Evolutionary conservation across 1,284 basidiomycete species (phyloP).

Genomic region (Phellinidium pouzarii): DNA sequence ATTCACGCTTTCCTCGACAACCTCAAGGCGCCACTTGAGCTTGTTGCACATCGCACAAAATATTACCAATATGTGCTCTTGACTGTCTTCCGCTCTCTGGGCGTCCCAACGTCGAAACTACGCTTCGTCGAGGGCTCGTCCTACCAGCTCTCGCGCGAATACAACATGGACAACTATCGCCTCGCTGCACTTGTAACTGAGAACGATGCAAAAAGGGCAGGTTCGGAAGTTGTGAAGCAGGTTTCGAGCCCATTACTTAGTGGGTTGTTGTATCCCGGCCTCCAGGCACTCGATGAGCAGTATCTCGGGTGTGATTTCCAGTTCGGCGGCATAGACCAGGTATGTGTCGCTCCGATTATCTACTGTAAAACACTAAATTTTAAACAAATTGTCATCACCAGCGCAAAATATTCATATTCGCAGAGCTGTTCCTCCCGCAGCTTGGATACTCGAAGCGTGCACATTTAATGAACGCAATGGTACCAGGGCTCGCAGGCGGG

Average conservation of each 20-base stretch:
- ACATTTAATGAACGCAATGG: conserved; percentile 98
- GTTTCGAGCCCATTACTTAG: conserved; percentile 88
- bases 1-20: conserved; percentile 98
- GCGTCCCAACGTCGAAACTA: conserved; percentile 83
- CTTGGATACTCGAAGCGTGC: conserved; percentile 94
- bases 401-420: conserved; percentile 99
- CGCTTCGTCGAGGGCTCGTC: conserved; percentile 85
- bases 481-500: conserved; percentile 89
- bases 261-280: conserved; percentile 90
- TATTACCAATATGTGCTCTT: conserved; percentile 87
- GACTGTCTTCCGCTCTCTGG: conserved; percentile 82
- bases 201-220: conserved; percentile 97
- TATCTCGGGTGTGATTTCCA: conserved; percentile 97
- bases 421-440: conserved; percentile 89
- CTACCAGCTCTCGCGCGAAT: conserved; percentile 89
- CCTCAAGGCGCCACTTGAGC: conserved; percentile 93
- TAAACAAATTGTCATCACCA: conserved; percentile 27
- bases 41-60: conserved; percentile 82
- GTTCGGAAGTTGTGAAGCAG: conserved; percentile 99
- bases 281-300: conserved; percentile 97
- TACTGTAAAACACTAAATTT: not conserved
- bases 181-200: conserved; percentile 87
- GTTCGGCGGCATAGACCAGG: conserved; percentile 97
- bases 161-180: conserved; percentile 93
- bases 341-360: conserved; percentile 28